These are phyloP conservation scores for Backusella australiensis DNA, from an alignment of 192 early-diverging fungal genomes.

Conservation along the genomic window DNA sequence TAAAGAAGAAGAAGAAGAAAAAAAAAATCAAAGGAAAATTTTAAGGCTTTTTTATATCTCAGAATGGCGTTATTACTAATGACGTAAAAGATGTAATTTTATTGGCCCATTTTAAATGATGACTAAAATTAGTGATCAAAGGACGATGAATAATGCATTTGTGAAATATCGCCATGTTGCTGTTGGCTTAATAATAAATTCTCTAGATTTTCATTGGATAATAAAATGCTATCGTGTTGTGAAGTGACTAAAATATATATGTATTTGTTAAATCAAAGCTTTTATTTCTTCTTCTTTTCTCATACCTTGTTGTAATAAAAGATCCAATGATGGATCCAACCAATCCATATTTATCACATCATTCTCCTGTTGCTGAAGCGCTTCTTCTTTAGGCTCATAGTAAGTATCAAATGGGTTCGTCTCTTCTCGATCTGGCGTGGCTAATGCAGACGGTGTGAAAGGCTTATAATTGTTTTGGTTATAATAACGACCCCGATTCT, in stretches of 20 bases:
- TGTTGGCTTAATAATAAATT: not conserved
- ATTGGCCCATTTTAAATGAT: not conserved
- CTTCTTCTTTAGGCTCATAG: not conserved
- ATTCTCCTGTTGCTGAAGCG: not conserved
- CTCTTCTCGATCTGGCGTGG: constrained; percentile 20
- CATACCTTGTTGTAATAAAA: constrained; percentile 15
- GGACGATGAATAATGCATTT: not conserved
- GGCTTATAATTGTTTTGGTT: constrained; percentile 8
- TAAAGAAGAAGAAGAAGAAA: not conserved
- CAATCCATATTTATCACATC: not conserved
- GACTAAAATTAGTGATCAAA: not conserved
- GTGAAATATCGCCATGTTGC: not conserved
- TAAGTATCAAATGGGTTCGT: constrained; percentile 13
- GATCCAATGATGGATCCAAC: constrained; percentile 4
- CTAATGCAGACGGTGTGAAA: constrained; percentile 15
- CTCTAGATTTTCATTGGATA: constrained; percentile 1
- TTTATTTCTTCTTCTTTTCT: not conserved
- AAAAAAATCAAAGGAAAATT: not conserved
- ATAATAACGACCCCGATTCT: not conserved
- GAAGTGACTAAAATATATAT: not conserved
- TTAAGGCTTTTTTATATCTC: not conserved
- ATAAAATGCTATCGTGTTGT: not conserved
- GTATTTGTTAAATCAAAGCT: too few species aligned
- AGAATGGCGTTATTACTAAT: not conserved
- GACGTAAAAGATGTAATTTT: not conserved